Evolutionary conservation across 2,329 filamentous ascomycete genomes (phyloP), one percentile per base, ranked within the genome.

Genomic region (Corniculantispora saksenae): DNA sequence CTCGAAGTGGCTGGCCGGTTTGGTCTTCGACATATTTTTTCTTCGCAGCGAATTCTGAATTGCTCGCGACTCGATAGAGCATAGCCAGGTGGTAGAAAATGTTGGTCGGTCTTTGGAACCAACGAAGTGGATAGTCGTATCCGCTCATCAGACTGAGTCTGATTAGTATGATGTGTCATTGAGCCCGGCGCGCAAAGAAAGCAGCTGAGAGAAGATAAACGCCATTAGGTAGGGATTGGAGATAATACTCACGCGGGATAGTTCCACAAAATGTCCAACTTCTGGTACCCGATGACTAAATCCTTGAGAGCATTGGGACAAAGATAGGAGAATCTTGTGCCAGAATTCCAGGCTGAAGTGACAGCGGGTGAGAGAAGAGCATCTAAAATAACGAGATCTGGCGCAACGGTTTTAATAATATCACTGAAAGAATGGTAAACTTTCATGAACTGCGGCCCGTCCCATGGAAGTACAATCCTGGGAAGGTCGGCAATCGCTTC

Each of bases 61-160:
- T 60, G 47, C 67, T 72, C 8, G 70, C 48, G 25, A 66, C 66
- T 3, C 68, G 60, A 56, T 70, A 67, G 17, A 64, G 56, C 10
- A 75, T 62, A 15, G 72, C 70, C 1, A 81, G 58, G 9, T 75
- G 69, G 59, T 79, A 74, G 62, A 74, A 76, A 1, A 81, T 72
- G 61, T 84, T 84, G 17, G 77, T 64, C 1, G 78, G 78, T 15
- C 82, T 73, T 1, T 78, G 69, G 53, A 75, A 72, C 75, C 73
- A 79, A 1, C 82, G 82, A 0, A 85, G 72, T 3, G 82, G 83
- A 63, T 79, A 84, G 0, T 76, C 69, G 35, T 79, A 81, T 5
- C 76, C 80, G 0, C 82, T 82, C 17, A 78, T 79, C 0, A 79
- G 75, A 15, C 81, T 82, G 19, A 7, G 4, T 17, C n/a, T 1